Evolutionary conservation across 805 yeast genomes (phyloP).

Genomic region (Jamesozyma hellenica): DNA sequence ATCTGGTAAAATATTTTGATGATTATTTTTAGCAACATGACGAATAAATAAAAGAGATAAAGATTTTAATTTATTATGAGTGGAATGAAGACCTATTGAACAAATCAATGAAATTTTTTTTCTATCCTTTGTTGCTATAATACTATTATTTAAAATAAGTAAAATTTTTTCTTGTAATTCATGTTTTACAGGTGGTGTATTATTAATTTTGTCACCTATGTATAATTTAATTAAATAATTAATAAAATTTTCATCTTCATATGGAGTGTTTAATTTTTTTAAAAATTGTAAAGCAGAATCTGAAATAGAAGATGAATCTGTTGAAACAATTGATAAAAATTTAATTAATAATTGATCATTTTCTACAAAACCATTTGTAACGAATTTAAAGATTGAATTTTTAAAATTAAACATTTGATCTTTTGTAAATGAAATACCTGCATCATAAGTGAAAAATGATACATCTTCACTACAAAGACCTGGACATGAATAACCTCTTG

Average conservation of each 20-base stretch:
- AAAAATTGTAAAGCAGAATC: constrained; percentile 43
- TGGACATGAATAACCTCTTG: constrained; percentile 43
- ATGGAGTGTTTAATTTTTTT: constrained; percentile 41
- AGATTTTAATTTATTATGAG: constrained; percentile 42
- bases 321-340: constrained; percentile 53
- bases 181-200: constrained; percentile 44
- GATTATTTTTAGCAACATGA: constrained; percentile 39
- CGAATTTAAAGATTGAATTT: constrained; percentile 29
- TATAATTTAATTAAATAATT: constrained; percentile 38
- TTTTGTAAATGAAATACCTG: constrained; percentile 51
- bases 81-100: constrained; percentile 49
- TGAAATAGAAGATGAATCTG: constrained; percentile 46
- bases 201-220: constrained; percentile 36
- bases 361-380: constrained; percentile 31
- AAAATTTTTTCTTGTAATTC: constrained; percentile 49
- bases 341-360: constrained; percentile 32
- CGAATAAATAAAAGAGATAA: constrained; percentile 53
- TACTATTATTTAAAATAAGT: constrained; percentile 40
- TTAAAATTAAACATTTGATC: constrained; percentile 38
- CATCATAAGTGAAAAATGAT: constrained; percentile 54
- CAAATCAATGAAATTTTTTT: constrained; percentile 38
- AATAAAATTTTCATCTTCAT: constrained; percentile 40
- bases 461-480: constrained; percentile 53
- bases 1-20: constrained; percentile 11
- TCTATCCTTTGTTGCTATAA: constrained; percentile 36